Conservation (phyloP, 163 green algal species). For the Chlorella variabilis region DNA sequence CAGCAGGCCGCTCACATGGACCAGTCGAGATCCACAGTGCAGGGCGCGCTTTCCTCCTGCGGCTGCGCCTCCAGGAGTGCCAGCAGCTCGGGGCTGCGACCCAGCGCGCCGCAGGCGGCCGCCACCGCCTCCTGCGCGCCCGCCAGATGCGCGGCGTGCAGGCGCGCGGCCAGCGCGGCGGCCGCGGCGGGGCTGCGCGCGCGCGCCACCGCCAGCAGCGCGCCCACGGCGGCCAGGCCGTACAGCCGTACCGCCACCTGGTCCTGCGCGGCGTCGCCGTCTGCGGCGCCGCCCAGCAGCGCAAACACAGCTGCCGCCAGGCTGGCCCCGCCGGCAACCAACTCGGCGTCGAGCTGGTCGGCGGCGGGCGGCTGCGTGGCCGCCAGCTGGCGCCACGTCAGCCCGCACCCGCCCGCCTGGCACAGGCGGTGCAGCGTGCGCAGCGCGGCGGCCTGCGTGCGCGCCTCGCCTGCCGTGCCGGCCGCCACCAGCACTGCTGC, state of each 20-base stretch:
- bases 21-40: neutral
- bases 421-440: constrained; percentile 22
- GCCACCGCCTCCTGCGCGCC: constrained; percentile 3
- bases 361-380: neutral
- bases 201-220: neutral
- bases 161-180: neutral
- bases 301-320: neutral
- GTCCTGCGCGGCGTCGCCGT: neutral
- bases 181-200: neutral
- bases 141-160: neutral
- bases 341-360: neutral
- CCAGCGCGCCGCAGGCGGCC: neutral
- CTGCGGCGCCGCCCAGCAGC: neutral
- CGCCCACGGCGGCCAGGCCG: constrained; percentile 6
- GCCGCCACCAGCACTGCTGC: constrained; percentile 1
- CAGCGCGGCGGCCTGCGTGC: constrained; percentile 31
- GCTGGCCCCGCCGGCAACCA: neutral
- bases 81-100: constrained; percentile 16
- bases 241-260: constrained; percentile 9
- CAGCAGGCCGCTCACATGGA: neutral
- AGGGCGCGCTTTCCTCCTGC: neutral
- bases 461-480: neutral
- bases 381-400: constrained; percentile 19
- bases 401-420: constrained; percentile 22
- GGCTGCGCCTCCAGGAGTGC: neutral